Percentiles rank a stretch among this genome's conserved stretches.
These are phyloP conservation scores for Kluyveromyces lactis DNA, from an alignment of 805 yeast species.

Conservation along the genomic window DNA sequence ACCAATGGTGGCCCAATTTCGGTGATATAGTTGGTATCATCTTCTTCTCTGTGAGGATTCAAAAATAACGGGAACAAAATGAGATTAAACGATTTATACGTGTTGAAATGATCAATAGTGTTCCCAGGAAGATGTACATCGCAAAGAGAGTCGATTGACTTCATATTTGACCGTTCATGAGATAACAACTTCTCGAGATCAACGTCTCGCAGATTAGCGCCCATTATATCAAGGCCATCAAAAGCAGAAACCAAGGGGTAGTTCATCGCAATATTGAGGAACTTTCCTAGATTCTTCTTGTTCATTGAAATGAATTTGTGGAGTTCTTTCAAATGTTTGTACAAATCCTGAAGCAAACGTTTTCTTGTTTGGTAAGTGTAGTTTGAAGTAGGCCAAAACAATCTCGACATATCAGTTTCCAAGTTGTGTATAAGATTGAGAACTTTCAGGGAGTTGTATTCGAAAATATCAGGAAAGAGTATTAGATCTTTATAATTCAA, in stretches of 20 bases:
- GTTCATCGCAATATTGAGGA: slow-evolving; percentile 15
- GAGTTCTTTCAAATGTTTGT: slow-evolving; percentile 8
- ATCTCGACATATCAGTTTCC: background rate
- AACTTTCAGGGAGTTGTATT: slow-evolving; percentile 9
- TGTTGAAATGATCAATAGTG: slow-evolving; percentile 10
- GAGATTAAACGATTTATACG: slow-evolving; percentile 10
- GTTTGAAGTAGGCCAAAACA: background rate
- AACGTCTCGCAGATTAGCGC: slow-evolving; percentile 16
- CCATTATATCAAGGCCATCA: slow-evolving; percentile 13
- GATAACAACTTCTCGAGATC: slow-evolving; percentile 9
- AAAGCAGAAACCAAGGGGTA: slow-evolving; percentile 14
- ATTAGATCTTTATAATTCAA: slow-evolving; percentile 26
- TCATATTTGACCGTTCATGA: slow-evolving; percentile 1
- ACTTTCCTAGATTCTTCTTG: slow-evolving; percentile 13
- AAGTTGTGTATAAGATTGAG: slow-evolving; percentile 10
- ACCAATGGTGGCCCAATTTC: slow-evolving; percentile 4
- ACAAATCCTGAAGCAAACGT: slow-evolving; percentile 9
- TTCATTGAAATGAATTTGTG: slow-evolving; percentile 8
- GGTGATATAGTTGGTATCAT: background rate
- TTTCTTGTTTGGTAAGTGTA: slow-evolving; percentile 2
- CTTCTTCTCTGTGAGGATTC: slow-evolving; percentile 6
- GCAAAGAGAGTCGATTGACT: slow-evolving; percentile 1
- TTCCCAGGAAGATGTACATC: background rate
- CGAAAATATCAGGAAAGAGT: slow-evolving; percentile 28
- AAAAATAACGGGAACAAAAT: slow-evolving; percentile 12